Conservation (phyloP, 1,284 basidiomycete genomes). For the Bjerkandera adusta region DNA sequence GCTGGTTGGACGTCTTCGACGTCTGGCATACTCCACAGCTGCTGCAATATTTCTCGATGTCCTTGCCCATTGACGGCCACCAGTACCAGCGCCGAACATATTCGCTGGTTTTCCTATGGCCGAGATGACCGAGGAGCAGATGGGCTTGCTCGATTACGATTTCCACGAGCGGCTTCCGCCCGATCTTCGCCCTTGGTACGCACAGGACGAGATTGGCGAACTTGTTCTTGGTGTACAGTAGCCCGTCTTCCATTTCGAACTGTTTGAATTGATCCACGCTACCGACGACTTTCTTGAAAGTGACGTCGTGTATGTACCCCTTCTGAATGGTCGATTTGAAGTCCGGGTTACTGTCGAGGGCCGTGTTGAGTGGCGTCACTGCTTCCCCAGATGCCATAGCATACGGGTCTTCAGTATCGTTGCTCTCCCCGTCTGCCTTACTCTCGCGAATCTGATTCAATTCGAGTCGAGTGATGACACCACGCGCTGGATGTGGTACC, state of each 20-base stretch:
- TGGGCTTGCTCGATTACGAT: constrained; percentile 28
- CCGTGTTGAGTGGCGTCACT: too few species aligned
- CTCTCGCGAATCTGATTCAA: too few species aligned
- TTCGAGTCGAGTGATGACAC: too few species aligned
- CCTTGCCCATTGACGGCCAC: constrained; percentile 27
- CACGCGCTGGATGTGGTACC: too few species aligned
- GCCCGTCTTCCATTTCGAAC: background rate
- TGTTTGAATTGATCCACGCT: background rate
- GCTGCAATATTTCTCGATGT: constrained; percentile 25
- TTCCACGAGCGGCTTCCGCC: constrained; percentile 17
- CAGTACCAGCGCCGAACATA: constrained; percentile 29
- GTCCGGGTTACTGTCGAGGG: background rate
- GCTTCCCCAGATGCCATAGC: too few species aligned
- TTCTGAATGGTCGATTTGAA: background rate
- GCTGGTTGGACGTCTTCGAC: background rate
- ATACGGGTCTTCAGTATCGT: too few species aligned
- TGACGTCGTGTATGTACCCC: background rate
- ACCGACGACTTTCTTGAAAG: background rate
- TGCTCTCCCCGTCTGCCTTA: too few species aligned
- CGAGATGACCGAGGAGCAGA: constrained; percentile 29
- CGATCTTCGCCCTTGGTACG: constrained; percentile 24
- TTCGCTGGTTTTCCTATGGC: constrained; percentile 24
- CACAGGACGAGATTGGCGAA: constrained; percentile 6
- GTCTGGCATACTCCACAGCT: constrained; percentile 24
- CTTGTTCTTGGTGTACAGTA: background rate